These are phyloP conservation scores for Candida hungchunana DNA, from an alignment of 805 yeast species.

Conservation along the genomic window DNA sequence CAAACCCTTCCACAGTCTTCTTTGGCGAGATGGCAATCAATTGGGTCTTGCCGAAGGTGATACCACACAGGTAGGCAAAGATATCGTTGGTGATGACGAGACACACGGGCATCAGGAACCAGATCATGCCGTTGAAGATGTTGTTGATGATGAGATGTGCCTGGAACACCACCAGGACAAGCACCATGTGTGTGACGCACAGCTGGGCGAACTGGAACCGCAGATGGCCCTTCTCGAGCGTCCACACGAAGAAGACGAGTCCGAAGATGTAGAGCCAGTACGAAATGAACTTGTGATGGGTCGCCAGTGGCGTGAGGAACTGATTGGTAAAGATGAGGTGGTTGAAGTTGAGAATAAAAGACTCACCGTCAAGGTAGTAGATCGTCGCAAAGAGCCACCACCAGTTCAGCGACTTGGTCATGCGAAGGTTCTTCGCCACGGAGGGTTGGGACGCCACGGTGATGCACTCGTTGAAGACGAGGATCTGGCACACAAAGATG, in stretches of 20 bases:
- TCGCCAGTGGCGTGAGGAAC: slow-evolving; percentile 52
- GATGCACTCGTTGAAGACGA: slow-evolving; percentile 89
- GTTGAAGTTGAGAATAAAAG: slow-evolving; percentile 64
- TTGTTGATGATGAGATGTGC: slow-evolving; percentile 90
- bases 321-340: slow-evolving; percentile 48
- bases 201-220: slow-evolving; percentile 92
- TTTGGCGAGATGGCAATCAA: slow-evolving; percentile 92
- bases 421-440: slow-evolving; percentile 75
- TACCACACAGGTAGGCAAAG: slow-evolving; percentile 95
- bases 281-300: slow-evolving; percentile 79
- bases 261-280: slow-evolving; percentile 85
- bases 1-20: slow-evolving; percentile 94
- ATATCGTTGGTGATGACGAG: slow-evolving; percentile 92
- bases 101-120: slow-evolving; percentile 92
- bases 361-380: slow-evolving; percentile 85
- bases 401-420: slow-evolving; percentile 86
- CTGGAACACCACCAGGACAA: slow-evolving; percentile 86
- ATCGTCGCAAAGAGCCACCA: slow-evolving; percentile 84
- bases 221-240: slow-evolving; percentile 83
- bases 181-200: slow-evolving; percentile 90
- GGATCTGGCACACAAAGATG: slow-evolving; percentile 69
- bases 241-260: slow-evolving; percentile 83
- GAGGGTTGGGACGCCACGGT: slow-evolving; percentile 78
- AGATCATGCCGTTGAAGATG: slow-evolving; percentile 83
- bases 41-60: slow-evolving; percentile 91